Percentiles rank a stretch among this genome's conserved stretches.
phyloP scores from a whole-genome alignment of 768 basidiomycete species.

The Boletus speciosus region DNA sequence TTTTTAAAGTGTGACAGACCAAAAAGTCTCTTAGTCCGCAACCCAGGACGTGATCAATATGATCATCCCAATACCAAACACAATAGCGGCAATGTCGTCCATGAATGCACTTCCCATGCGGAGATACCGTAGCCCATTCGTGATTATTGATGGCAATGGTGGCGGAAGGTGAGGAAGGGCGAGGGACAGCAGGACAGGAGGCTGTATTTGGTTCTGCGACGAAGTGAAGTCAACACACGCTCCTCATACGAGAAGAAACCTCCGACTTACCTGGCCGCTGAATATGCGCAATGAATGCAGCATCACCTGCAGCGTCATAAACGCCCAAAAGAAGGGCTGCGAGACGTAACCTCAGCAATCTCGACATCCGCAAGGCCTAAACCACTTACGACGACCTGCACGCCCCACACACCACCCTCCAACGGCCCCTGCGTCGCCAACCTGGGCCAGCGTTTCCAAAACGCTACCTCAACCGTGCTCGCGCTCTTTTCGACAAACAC shows the following conservation, averaged over 20 bases:
- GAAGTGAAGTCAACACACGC: constrained; percentile 1
- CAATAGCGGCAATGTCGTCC: constrained; percentile 65
- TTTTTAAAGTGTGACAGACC: background rate
- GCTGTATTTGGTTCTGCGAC: constrained; percentile 53
- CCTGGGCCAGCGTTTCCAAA: constrained; percentile 65
- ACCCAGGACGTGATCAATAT: constrained; percentile 53
- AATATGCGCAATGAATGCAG: constrained; percentile 73
- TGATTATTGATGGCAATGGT: constrained; percentile 58
- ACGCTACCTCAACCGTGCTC: constrained; percentile 31
- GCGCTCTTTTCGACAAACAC: constrained; percentile 38
- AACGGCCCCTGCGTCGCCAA: constrained; percentile 40
- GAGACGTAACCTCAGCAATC: background rate
- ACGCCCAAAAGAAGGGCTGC: constrained; percentile 83
- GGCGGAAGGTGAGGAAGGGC: constrained; percentile 65
- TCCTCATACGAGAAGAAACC: background rate
- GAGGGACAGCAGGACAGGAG: constrained; percentile 56
- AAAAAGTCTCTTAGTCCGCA: constrained; percentile 11
- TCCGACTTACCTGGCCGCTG: constrained; percentile 55
- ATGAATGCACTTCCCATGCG: constrained; percentile 64
- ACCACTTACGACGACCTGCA: constrained; percentile 57
- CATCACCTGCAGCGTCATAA: constrained; percentile 65
- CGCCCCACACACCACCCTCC: constrained; percentile 40
- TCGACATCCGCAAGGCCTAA: background rate
- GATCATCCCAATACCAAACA: constrained; percentile 71
- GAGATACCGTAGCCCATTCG: constrained; percentile 62